Conservation (phyloP, 306 rosid species). For the Malus orientalis region DNA sequence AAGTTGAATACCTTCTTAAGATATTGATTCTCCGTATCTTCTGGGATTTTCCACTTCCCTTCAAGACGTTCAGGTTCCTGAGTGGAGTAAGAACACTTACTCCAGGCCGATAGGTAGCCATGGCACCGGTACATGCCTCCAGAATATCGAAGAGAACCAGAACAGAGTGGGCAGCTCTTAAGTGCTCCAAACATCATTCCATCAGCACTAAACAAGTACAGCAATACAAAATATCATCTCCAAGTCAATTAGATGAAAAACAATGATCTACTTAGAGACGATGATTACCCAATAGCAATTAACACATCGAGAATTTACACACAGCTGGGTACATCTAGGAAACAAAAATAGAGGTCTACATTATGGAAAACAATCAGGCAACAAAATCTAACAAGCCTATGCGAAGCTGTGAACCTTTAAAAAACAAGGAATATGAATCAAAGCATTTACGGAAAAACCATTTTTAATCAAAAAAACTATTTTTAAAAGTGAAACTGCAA, state of each 20-base stretch:
- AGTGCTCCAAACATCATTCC: constrained; percentile 99
- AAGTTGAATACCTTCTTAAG: constrained; percentile 55
- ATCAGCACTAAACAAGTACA: constrained; percentile 55
- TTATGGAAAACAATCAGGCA: neutral
- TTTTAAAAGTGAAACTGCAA: neutral
- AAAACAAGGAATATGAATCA: neutral
- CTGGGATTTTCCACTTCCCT: constrained; percentile 89
- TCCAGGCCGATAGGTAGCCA: constrained; percentile 78
- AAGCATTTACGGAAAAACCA: neutral
- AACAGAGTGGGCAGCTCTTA: constrained; percentile 64
- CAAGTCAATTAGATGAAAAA: neutral
- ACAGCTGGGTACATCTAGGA: neutral
- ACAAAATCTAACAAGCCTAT: neutral
- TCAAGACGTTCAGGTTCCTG: constrained; percentile 49
- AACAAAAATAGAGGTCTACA: neutral
- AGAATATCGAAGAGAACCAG: constrained; percentile 61
- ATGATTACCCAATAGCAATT: neutral
- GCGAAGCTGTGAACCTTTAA: neutral
- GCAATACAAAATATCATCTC: constrained; percentile 5
- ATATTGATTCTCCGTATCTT: constrained; percentile 59
- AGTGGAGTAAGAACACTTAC: constrained; percentile 82
- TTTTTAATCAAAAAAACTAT: neutral
- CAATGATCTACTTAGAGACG: neutral
- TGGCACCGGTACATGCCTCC: constrained; percentile 81
- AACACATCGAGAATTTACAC: neutral